These are phyloP conservation scores for Anthoceros angustus DNA, from an alignment of 225 moss, liverwort and hornwort genomes.

Conservation along the genomic window DNA sequence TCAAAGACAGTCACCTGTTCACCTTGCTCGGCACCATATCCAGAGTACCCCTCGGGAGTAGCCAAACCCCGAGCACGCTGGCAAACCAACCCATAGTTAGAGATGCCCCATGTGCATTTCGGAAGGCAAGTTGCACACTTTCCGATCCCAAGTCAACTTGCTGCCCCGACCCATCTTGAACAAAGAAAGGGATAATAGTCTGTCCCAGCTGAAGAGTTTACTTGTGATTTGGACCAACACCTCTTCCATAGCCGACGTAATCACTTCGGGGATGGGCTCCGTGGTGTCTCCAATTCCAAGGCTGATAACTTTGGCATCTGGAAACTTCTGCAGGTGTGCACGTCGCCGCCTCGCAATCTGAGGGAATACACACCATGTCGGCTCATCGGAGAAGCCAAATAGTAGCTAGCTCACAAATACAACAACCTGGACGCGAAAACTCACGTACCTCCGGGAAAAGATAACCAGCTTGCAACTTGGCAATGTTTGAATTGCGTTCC, in stretches of 20 bases:
- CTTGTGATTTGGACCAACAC: constrained; percentile 16
- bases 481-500: constrained; percentile 60
- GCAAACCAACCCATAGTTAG: not conserved
- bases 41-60: constrained; percentile 78
- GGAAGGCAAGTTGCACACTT: not conserved
- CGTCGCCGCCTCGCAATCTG: constrained; percentile 74
- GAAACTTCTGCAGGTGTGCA: constrained; percentile 58
- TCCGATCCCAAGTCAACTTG: not conserved
- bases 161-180: not conserved
- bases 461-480: constrained; percentile 94
- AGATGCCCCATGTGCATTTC: not conserved
- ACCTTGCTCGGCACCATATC: constrained; percentile 96
- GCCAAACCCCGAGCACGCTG: constrained; percentile 79
- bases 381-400: not conserved
- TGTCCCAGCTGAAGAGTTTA: not conserved
- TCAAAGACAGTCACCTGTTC: constrained; percentile 37
- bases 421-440: not conserved
- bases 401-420: not conserved
- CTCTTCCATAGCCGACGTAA: constrained; percentile 65
- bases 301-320: constrained; percentile 87
- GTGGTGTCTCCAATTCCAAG: constrained; percentile 95
- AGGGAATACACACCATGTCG: not conserved
- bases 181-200: not conserved
- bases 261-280: constrained; percentile 75
- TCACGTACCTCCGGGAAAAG: constrained; percentile 77